These are phyloP conservation scores for Brasilioporus rufonigricans DNA, from an alignment of 768 basidiomycete genomes.

Conservation along the genomic window DNA sequence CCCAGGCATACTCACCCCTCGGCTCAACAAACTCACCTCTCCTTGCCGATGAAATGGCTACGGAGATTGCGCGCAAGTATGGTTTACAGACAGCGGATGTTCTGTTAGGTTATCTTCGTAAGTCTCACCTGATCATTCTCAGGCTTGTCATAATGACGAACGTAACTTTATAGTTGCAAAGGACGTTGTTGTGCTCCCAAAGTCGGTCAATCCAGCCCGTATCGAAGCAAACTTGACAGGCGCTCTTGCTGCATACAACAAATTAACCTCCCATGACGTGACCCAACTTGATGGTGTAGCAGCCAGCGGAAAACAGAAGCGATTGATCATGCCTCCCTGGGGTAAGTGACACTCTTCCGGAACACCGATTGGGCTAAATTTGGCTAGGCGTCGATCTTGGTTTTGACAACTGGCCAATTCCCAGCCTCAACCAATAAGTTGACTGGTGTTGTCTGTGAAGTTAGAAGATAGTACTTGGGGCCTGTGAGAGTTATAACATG, in stretches of 20 bases:
- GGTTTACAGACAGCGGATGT: slow-evolving; percentile 53
- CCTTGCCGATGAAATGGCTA: slow-evolving; percentile 57
- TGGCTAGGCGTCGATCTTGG: slow-evolving; percentile 59
- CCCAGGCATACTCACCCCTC: slow-evolving; percentile 81
- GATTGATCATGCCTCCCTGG: slow-evolving; percentile 69
- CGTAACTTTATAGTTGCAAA: slow-evolving; percentile 48
- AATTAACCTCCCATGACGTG: slow-evolving; percentile 51
- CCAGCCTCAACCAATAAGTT: slow-evolving; percentile 5
- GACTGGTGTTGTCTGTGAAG: not conserved
- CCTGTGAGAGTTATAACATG: not conserved
- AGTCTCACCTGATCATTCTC: slow-evolving; percentile 17
- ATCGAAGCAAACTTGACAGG: slow-evolving; percentile 61
- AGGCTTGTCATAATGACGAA: slow-evolving; percentile 4
- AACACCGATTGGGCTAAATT: slow-evolving; percentile 12
- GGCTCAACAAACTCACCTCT: slow-evolving; percentile 68
- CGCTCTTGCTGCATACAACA: slow-evolving; percentile 43
- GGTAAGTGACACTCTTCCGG: slow-evolving; percentile 42
- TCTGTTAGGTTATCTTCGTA: slow-evolving; percentile 62
- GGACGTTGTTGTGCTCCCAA: slow-evolving; percentile 65
- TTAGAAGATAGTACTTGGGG: not conserved
- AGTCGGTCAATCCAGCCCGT: slow-evolving; percentile 71
- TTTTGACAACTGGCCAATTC: slow-evolving; percentile 59
- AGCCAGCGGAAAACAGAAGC: slow-evolving; percentile 61
- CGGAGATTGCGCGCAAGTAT: slow-evolving; percentile 58
- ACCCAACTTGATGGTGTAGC: slow-evolving; percentile 54